Evolutionary conservation across 1,284 basidiomycete genomes (phyloP).

Genomic region (Fomitiporia mediterranea): DNA sequence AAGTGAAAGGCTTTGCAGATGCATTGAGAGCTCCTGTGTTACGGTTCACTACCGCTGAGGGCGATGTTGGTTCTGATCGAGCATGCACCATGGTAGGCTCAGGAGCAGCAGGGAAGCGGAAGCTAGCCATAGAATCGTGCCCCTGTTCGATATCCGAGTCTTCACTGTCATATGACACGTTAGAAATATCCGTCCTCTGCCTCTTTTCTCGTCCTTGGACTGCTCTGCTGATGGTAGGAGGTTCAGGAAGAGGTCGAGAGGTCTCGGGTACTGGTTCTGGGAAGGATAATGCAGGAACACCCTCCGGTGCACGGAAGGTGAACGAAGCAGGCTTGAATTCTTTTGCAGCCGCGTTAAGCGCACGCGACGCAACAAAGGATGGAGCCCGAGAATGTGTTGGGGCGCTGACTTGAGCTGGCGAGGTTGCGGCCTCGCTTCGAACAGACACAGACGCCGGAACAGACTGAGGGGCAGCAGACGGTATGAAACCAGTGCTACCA

Average conservation of each 20-base stretch:
- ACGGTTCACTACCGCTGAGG: slow-evolving; percentile 26
- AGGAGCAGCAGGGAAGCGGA: slow-evolving; percentile 61
- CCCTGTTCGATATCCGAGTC: slow-evolving; percentile 41
- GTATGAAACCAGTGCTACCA: slow-evolving; percentile 5
- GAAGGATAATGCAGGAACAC: slow-evolving; percentile 53
- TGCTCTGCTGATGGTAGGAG: slow-evolving; percentile 30
- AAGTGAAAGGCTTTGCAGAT: slow-evolving; percentile 57
- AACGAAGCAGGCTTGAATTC: slow-evolving; percentile 75
- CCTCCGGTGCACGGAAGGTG: slow-evolving; percentile 66
- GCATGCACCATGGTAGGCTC: slow-evolving; percentile 48
- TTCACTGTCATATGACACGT: slow-evolving; percentile 37
- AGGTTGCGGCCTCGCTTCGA: slow-evolving; percentile 25
- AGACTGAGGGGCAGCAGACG: slow-evolving; percentile 27
- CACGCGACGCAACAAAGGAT: slow-evolving; percentile 51
- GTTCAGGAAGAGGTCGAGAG: slow-evolving; percentile 32
- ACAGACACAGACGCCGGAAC: slow-evolving; percentile 23
- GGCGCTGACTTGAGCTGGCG: slow-evolving; percentile 35
- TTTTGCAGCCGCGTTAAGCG: slow-evolving; percentile 68
- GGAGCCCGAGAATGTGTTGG: slow-evolving; percentile 51
- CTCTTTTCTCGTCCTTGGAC: slow-evolving; percentile 74
- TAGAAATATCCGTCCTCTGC: slow-evolving; percentile 39
- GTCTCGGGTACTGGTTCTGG: slow-evolving; percentile 29
- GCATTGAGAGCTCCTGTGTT: slow-evolving; percentile 33
- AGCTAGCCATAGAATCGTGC: slow-evolving; percentile 57
- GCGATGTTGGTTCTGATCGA: slow-evolving; percentile 42